Evolutionary conservation across 129 eudicot genomes (phyloP), one percentile per base, ranked within the genome.

Genomic region (Escallonia herrerae): DNA sequence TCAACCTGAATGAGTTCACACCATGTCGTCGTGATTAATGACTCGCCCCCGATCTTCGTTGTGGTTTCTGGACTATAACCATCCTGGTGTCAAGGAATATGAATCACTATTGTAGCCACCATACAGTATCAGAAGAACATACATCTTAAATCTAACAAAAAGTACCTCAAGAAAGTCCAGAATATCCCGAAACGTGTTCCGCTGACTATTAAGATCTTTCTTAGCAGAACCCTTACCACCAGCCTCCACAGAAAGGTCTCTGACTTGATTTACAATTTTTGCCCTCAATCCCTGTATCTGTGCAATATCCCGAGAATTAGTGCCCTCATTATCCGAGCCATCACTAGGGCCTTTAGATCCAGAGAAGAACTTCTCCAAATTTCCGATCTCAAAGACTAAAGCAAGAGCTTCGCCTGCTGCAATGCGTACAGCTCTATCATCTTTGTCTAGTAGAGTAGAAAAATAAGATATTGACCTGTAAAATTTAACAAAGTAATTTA

Each of bases 331-430:
- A n/a, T 10, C 43, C 58, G 91, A 66, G 67, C 56, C 45, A 65
- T 80, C 87, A 73, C 59, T 47, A 45, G 62, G 69, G 58, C 51
- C 79, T 71, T 86, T 85, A 14, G 84, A 7, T 41, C 71, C 69
- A 52, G 66, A 76, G 57, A 77, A 81, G 73, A 89, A 83, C 68
- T 86, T 90, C 54, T 86, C 95, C 66, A 90, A 71, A 63, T 78
- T 79, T 13, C 86, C 88, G 3, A 74, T 72, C 69, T 90, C 97
- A 63, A 79, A 90, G 62, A 86, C 79, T 64, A 83, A 56, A 40
- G 95, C 95, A 77, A 90, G 90, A 33, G 95, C 95, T 79, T 90
- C 97, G 63, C 90, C 97, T 37, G 87, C 97, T 9, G 86, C 97
- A 60, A 90, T 90, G 60, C 97, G 87, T n/a, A 83, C 80, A 6